Evolutionary conservation across 805 yeast genomes (phyloP).

Genomic region (Saturnispora kantuleensis): DNA sequence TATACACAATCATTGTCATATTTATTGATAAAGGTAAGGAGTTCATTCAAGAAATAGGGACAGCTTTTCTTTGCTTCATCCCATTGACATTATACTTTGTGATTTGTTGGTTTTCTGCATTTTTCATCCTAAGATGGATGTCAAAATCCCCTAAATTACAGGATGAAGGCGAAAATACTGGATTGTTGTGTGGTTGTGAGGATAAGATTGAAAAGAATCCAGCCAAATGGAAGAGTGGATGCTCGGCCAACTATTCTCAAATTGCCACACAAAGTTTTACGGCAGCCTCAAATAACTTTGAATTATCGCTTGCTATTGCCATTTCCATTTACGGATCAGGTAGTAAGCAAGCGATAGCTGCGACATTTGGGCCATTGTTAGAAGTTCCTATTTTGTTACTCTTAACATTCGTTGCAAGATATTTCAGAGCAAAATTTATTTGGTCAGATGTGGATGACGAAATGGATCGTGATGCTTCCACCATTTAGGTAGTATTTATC

Average conservation of each 20-base stretch:
- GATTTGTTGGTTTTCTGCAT: conserved; percentile 38
- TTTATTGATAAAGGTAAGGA: conserved; percentile 42
- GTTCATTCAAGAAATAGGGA: conserved; percentile 37
- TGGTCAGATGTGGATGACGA: conserved; percentile 20
- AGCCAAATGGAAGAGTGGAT: conserved; percentile 19
- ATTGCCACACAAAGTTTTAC: conserved; percentile 45
- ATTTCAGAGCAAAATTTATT: conserved; percentile 22
- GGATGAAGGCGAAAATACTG: conserved; percentile 4
- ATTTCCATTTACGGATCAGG: conserved; percentile 42
- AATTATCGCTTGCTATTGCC: conserved; percentile 45
- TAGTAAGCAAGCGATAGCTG: conserved; percentile 45
- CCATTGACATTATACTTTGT: conserved; percentile 41
- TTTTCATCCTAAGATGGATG: conserved; percentile 27
- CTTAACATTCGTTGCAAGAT: conserved; percentile 29
- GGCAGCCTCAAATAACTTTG: conserved; percentile 51
- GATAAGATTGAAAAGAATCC: conserved; percentile 15
- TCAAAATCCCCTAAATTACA: conserved; percentile 4
- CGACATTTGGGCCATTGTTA: conserved; percentile 51
- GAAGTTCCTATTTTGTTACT: conserved; percentile 44
- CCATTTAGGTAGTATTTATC: too few species aligned
- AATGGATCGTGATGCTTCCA: too few species aligned
- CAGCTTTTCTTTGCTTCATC: conserved; percentile 40
- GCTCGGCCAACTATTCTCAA: conserved; percentile 32
- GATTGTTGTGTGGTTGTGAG: conserved; percentile 33
- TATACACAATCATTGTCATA: conserved; percentile 42